Base-by-base conservation (phyloP, 1,284 basidiomycete species). In the Ceratobasidium sp. region DNA sequence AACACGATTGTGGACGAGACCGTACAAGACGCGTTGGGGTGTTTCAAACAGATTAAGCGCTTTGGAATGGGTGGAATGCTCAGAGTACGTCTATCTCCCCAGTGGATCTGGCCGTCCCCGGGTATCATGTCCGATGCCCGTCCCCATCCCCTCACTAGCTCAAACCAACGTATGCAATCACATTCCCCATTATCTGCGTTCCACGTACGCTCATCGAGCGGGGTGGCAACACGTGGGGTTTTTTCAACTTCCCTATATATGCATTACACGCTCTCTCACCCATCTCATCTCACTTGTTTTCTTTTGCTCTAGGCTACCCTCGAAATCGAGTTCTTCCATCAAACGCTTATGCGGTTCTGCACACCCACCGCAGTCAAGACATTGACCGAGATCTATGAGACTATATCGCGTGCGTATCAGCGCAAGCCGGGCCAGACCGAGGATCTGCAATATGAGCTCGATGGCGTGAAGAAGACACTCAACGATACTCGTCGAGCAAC, bases 11-110 rank as follows among this genome's bases (percentile, higher is more conserved):
- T 97, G 11, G 92, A 96, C 76, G 89, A 92, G 76, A 85, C 98
- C 16, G 92, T 95, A 4, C 86, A 89, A 7, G 92, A 95, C 77
- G 92, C 95, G 0, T 84, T 98, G 71, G 87, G 87, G 7, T 92
- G 90, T 80, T 98, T 99, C 88, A 88, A 88, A 76, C 90, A 93
- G 81, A 90, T 99, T 39, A 90, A 89, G 77, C 87, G 90, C 49
- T 98, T 98, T 80, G 96, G 97, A 19, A 98, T 98, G 89, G 98
- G 98, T 58, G 98, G 98, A 13, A 99, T 99, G 98, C 86, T 99
- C 41, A 89, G 94, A 76, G 95, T 96, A 81, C 77, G 91, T 86
- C 11, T 64, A n/a, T 53, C 49, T 39, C 41, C 37, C 37, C 22
- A 7, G 22, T 41, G 37, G 46, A 48, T 22, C 14, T 41, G 39